phyloP scores from a whole-genome alignment of 73 alveolate genomes.

The Paramecium primaurelia region DNA sequence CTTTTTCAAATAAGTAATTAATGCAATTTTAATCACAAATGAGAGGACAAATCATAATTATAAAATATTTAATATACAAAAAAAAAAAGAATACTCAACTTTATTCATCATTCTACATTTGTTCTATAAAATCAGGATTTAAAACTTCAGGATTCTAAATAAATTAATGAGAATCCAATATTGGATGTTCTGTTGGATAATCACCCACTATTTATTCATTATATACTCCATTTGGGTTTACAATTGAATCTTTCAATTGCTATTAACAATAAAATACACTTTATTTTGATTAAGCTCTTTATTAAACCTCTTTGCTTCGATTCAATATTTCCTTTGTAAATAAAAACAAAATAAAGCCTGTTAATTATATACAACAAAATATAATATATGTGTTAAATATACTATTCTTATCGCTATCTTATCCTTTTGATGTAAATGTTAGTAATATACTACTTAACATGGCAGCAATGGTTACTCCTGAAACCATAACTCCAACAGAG shows the following conservation, averaged over 20 bases:
- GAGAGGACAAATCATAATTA: slow-evolving; percentile 13
- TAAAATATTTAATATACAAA: neutral
- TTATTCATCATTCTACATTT: neutral
- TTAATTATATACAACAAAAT: neutral
- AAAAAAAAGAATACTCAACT: neutral
- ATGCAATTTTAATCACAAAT: slow-evolving; percentile 24
- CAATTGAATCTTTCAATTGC: neutral
- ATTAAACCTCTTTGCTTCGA: slow-evolving; percentile 1
- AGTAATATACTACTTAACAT: neutral
- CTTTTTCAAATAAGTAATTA: neutral
- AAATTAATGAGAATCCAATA: neutral
- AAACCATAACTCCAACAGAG: slow-evolving; percentile 2
- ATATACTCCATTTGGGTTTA: neutral
- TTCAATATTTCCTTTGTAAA: neutral
- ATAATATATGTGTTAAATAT: neutral
- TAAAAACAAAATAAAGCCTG: neutral
- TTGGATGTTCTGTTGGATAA: slow-evolving; percentile 44
- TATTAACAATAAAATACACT: neutral
- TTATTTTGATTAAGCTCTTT: neutral
- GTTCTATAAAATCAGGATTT: neutral
- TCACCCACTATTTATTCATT: neutral
- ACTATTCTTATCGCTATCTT: neutral
- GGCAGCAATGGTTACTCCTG: neutral
- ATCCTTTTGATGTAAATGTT: neutral
- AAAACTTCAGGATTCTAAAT: slow-evolving; percentile 17